Conservation (phyloP, 179 eudicot species). For the Nepenthes alata region DNA sequence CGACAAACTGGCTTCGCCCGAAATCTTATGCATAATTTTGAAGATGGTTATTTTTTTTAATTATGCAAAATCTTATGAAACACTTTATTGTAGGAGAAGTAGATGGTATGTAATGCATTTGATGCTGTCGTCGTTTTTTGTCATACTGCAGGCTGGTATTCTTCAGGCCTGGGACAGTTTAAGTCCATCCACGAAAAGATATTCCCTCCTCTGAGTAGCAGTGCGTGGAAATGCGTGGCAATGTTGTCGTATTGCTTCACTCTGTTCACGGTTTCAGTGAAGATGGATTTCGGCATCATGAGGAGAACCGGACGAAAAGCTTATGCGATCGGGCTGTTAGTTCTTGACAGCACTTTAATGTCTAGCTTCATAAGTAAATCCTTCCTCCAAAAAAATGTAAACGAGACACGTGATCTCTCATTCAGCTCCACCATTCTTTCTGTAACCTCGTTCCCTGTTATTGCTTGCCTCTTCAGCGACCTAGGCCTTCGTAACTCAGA, state of each 20-base stretch:
- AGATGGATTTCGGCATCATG: conserved; percentile 20
- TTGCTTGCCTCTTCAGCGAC: conserved; percentile 21
- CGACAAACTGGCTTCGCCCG: too few relatives aligned
- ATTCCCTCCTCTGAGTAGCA: conserved; percentile 10
- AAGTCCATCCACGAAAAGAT: neutral
- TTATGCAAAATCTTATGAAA: too few relatives aligned
- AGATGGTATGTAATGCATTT: neutral
- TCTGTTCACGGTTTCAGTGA: conserved; percentile 18
- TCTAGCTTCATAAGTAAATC: neutral
- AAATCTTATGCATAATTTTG: too few relatives aligned
- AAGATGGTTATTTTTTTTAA: too few relatives aligned
- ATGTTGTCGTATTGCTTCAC: conserved; percentile 16
- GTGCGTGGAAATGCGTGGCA: conserved; percentile 3
- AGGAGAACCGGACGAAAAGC: conserved; percentile 18
- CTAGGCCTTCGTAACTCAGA: conserved; percentile 39
- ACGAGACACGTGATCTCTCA: neutral
- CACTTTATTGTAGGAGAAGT: too few relatives aligned
- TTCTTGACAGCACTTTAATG: conserved; percentile 2
- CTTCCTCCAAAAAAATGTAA: neutral
- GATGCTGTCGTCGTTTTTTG: neutral
- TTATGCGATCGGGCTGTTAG: conserved; percentile 10
- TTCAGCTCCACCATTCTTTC: conserved; percentile 3
- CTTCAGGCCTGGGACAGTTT: conserved; percentile 9
- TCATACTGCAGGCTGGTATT: conserved; percentile 21
- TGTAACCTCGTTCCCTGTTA: conserved; percentile 20